phyloP scores from a whole-genome alignment of 2,329 filamentous ascomycete genomes.

The Colletotrichum tabaci region DNA sequence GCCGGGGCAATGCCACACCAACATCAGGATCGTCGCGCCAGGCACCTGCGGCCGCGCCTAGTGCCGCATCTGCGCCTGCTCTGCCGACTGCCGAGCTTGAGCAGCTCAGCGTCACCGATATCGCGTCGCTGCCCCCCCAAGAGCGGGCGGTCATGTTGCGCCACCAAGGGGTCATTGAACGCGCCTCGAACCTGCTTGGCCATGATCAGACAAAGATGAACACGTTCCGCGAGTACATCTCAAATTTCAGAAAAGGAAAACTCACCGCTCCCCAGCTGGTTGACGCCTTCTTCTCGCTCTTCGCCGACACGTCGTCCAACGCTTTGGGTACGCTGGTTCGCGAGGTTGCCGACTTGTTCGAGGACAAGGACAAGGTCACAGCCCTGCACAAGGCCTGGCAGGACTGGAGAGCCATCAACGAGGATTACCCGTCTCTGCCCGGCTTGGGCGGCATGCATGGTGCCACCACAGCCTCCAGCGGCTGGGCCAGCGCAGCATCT shows the following conservation, averaged over 20 bases:
- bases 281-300: slow-evolving; percentile 89
- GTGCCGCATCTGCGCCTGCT: slow-evolving; percentile 42
- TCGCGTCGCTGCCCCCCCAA: slow-evolving; percentile 75
- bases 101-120: slow-evolving; percentile 66
- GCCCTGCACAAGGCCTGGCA: slow-evolving; percentile 88
- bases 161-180: slow-evolving; percentile 88
- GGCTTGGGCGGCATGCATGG: slow-evolving; percentile 79
- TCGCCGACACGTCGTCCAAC: slow-evolving; percentile 81
- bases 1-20: slow-evolving; percentile 37
- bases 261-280: slow-evolving; percentile 83
- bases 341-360: slow-evolving; percentile 93
- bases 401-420: slow-evolving; percentile 95
- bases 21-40: slow-evolving; percentile 23
- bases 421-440: slow-evolving; percentile 93
- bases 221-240: slow-evolving; percentile 85
- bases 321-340: slow-evolving; percentile 91
- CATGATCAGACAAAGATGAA: slow-evolving; percentile 82
- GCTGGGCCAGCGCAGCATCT: slow-evolving; percentile 73
- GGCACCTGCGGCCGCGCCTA: slow-evolving; percentile 41
- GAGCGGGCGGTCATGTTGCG: slow-evolving; percentile 86
- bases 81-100: slow-evolving; percentile 58
- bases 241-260: slow-evolving; percentile 79
- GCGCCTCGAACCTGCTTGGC: slow-evolving; percentile 84
- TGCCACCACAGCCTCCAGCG: slow-evolving; percentile 68
- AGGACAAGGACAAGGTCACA: slow-evolving; percentile 82